Conservation (phyloP, 805 yeast species). For the Kockiozyma suomiensis region DNA sequence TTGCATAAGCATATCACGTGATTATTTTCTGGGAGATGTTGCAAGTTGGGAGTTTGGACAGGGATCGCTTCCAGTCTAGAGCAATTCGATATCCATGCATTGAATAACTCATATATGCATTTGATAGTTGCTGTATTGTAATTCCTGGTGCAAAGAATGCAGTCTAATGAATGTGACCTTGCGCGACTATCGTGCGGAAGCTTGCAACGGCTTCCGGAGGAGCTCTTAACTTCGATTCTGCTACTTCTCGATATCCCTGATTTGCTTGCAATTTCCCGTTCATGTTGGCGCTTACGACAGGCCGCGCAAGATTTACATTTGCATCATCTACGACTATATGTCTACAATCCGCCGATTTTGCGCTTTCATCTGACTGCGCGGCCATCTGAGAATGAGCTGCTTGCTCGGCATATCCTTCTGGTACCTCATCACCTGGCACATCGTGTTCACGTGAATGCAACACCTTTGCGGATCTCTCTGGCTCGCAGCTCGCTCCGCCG, state of each 20-base stretch:
- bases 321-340: conserved; percentile 30
- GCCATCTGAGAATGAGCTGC: conserved; percentile 35
- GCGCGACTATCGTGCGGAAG: too few species aligned
- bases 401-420: conserved; percentile 36
- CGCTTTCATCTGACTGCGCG: conserved; percentile 27
- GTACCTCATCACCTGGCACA: conserved; percentile 34
- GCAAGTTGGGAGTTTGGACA: too few species aligned
- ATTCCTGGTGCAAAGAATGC: too few species aligned
- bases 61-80: too few species aligned
- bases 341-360: conserved; percentile 34
- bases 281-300: conserved; percentile 29
- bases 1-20: too few species aligned
- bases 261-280: conserved; percentile 33
- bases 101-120: too few species aligned
- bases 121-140: not conserved
- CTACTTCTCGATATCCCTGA: conserved; percentile 39
- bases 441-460: conserved; percentile 27
- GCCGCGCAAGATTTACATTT: conserved; percentile 36
- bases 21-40: too few species aligned
- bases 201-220: conserved; percentile 34
- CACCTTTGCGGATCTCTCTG: conserved; percentile 31
- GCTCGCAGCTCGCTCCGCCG: conserved; percentile 35
- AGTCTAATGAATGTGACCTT: too few species aligned
- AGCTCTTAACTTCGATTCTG: conserved; percentile 35
- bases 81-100: too few species aligned